Evolutionary conservation across 768 basidiomycete species (phyloP).

Genomic region (Imleria badia): DNA sequence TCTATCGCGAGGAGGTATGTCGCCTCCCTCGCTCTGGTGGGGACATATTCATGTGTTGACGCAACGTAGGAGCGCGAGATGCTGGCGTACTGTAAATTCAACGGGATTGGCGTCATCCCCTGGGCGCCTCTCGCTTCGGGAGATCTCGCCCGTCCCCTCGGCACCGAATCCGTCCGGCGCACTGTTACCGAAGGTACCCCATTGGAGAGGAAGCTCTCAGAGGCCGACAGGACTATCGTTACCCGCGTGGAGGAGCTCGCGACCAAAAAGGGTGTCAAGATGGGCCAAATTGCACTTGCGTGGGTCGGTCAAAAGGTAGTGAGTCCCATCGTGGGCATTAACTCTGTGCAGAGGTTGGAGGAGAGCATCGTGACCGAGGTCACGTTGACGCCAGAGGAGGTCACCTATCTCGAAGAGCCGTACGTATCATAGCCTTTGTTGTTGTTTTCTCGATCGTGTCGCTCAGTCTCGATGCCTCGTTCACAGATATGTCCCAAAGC

Average conservation of each 20-base stretch:
- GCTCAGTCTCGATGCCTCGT: background rate
- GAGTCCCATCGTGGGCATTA: constrained; percentile 46
- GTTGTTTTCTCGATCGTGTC: background rate
- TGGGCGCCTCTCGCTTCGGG: no score
- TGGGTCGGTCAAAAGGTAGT: constrained; percentile 42
- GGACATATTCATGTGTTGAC: no score
- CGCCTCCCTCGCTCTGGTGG: no score
- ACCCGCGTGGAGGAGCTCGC: no score
- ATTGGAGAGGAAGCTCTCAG: no score
- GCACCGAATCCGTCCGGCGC: no score
- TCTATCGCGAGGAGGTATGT: constrained; percentile 49
- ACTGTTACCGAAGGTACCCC: no score
- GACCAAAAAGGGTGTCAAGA: constrained; percentile 39
- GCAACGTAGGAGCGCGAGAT: no score
- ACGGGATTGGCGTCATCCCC: no score
- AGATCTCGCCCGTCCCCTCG: no score
- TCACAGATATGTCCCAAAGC: constrained; percentile 20
- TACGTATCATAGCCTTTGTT: constrained; percentile 14
- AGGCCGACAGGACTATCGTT: no score
- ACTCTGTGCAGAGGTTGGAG: constrained; percentile 30
- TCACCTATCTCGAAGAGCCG: constrained; percentile 31
- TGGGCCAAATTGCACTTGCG: constrained; percentile 46
- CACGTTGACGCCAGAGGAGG: constrained; percentile 31
- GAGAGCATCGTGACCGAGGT: constrained; percentile 29
- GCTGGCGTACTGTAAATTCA: no score